A percentile compares a stretch with the other conserved stretches of the same genome.
Conservation (phyloP, 2,329 filamentous ascomycete genomes). For the Penicillium sp. region DNA sequence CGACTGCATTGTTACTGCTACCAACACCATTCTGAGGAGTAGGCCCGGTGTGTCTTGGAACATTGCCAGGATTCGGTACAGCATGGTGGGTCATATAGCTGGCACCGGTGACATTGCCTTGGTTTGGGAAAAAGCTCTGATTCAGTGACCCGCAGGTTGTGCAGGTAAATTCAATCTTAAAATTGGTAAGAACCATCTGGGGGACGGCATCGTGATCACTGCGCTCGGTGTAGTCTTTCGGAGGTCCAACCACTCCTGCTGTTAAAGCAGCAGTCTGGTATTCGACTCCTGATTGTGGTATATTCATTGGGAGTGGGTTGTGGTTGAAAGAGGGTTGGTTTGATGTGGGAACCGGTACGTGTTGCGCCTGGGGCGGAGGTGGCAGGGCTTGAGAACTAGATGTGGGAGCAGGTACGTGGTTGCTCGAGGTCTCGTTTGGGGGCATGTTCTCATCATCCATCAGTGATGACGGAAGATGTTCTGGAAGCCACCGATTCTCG, state of each 20-base stretch:
- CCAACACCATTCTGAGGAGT: conserved; percentile 20
- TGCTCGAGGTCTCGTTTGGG: conserved; percentile 23
- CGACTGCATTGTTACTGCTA: conserved; percentile 15
- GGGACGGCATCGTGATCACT: conserved; percentile 27
- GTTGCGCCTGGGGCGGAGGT: conserved; percentile 19
- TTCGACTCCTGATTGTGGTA: conserved; percentile 26
- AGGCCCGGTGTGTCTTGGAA: conserved; percentile 19
- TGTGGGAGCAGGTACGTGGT: conserved; percentile 18
- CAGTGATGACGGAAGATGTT: conserved; percentile 27
- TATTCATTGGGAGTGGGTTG: conserved; percentile 22
- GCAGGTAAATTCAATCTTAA: conserved; percentile 43
- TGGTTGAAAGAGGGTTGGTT: conserved; percentile 23
- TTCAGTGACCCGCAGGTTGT: conserved; percentile 39
- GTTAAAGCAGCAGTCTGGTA: conserved; percentile 20
- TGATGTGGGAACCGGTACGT: conserved; percentile 24
- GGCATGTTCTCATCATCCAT: conserved; percentile 28
- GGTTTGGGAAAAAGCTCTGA: conserved; percentile 40
- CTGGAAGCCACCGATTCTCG: conserved; percentile 35
- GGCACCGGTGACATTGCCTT: conserved; percentile 34
- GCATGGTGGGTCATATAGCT: conserved; percentile 29
- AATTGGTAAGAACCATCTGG: conserved; percentile 36
- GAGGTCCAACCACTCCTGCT: conserved; percentile 18
- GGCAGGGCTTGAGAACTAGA: conserved; percentile 24
- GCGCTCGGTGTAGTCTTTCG: conserved; percentile 27
- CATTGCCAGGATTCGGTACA: conserved; percentile 18